Percentiles rank a stretch among this genome's conserved stretches.
Conservation (phyloP, 257 asterid species). For the Mentha longifolia region DNA sequence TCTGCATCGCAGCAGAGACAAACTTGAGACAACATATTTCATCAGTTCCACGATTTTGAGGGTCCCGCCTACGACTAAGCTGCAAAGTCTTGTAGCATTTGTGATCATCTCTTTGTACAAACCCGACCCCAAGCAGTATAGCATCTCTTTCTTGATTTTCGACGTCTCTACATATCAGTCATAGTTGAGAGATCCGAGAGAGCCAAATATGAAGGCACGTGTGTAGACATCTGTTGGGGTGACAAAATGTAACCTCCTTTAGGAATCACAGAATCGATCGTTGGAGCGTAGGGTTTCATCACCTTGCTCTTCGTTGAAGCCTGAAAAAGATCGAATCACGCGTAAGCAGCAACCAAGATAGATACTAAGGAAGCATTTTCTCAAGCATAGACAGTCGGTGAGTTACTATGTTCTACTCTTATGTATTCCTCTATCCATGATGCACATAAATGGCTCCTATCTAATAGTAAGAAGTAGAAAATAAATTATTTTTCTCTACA, state of each 20-base stretch:
- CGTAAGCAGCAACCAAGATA: slow-evolving; percentile 13
- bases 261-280: slow-evolving; percentile 49
- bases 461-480: too few species aligned
- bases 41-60: not conserved
- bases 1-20: slow-evolving; percentile 14
- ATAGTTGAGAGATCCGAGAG: slow-evolving; percentile 70
- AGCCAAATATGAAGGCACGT: slow-evolving; percentile 58
- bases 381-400: not conserved
- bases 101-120: not conserved
- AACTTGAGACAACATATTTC: not conserved
- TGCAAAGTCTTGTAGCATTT: not conserved
- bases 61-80: not conserved
- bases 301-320: slow-evolving; percentile 73
- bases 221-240: slow-evolving; percentile 78
- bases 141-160: not conserved
- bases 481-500: too few species aligned
- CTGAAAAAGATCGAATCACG: slow-evolving; percentile 43
- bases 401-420: too few species aligned
- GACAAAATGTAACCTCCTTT: slow-evolving; percentile 57
- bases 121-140: not conserved
- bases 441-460: too few species aligned
- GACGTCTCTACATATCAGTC: slow-evolving; percentile 40
- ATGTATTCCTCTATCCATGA: too few species aligned
- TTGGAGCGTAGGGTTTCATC: slow-evolving; percentile 83
- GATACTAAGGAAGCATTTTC: not conserved